phyloP scores from a whole-genome alignment of 192 early-diverging fungal species.

The Lunasporangiospora selenospora region DNA sequence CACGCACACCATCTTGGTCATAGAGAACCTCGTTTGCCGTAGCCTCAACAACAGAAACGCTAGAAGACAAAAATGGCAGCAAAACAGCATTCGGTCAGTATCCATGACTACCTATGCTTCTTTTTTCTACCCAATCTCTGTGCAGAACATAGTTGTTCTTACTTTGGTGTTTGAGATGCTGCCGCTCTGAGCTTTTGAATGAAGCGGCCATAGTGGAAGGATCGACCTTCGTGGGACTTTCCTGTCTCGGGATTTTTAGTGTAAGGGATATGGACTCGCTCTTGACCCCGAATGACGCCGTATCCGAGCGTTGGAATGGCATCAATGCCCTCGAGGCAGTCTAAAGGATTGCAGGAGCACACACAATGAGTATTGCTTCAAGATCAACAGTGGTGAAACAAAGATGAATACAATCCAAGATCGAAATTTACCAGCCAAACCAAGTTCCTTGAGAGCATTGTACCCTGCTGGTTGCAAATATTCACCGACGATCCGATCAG shows the following conservation, averaged over 20 bases:
- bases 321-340: constrained; percentile 77
- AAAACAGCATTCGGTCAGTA: not conserved
- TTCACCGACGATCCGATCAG: constrained; percentile 94
- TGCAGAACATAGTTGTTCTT: constrained; percentile 6
- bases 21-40: constrained; percentile 72
- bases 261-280: constrained; percentile 76
- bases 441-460: constrained; percentile 72
- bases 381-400: not conserved
- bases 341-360: no score
- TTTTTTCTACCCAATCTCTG: not conserved
- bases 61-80: constrained; percentile 19
- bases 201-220: constrained; percentile 94
- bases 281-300: constrained; percentile 68
- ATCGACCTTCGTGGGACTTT: constrained; percentile 63
- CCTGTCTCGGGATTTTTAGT: constrained; percentile 17
- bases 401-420: not conserved
- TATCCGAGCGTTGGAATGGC: constrained; percentile 77
- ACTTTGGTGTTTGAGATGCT: constrained; percentile 60
- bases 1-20: constrained; percentile 48
- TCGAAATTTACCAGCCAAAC: constrained; percentile 59
- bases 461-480: constrained; percentile 89
- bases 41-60: constrained; percentile 77
- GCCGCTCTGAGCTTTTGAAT: constrained; percentile 83
- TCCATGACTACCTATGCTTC: not conserved
- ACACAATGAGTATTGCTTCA: not conserved